A percentile compares a stretch with the other conserved stretches of the same genome.
These are phyloP conservation scores for Lactarius psammicola DNA, from an alignment of 768 basidiomycete species.

Conservation along the genomic window DNA sequence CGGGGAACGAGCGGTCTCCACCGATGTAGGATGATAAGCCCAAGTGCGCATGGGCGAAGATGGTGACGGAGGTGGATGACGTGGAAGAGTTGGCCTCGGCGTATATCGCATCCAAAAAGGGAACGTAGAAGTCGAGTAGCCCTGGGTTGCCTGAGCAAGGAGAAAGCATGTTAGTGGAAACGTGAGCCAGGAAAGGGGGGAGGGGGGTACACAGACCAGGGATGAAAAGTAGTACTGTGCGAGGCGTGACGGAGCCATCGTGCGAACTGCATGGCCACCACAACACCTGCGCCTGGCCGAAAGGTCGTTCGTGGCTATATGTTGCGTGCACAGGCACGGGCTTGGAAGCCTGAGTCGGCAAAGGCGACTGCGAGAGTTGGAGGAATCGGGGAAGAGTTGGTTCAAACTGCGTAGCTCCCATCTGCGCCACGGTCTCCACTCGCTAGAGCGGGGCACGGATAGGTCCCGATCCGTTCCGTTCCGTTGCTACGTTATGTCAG, in stretches of 20 bases:
- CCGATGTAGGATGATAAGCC: slow-evolving; percentile 38
- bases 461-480: not conserved
- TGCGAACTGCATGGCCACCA: slow-evolving; percentile 48
- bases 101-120: slow-evolving; percentile 56
- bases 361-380: slow-evolving; percentile 12
- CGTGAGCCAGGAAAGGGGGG: too few species aligned
- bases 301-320: slow-evolving; percentile 40
- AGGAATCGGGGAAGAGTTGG: slow-evolving; percentile 27
- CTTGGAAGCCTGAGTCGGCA: not conserved
- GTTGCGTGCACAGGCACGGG: slow-evolving; percentile 28
- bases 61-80: slow-evolving; percentile 66
- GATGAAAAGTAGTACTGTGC: slow-evolving; percentile 24
- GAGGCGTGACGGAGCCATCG: not conserved
- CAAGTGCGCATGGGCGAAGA: slow-evolving; percentile 48
- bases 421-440: too few species aligned
- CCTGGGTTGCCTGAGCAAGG: slow-evolving; percentile 50
- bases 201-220: slow-evolving; percentile 15
- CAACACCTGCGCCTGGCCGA: slow-evolving; percentile 47
- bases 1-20: slow-evolving; percentile 45
- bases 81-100: slow-evolving; percentile 33
- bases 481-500: not conserved
- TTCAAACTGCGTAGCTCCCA: too few species aligned
- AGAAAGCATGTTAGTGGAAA: slow-evolving; percentile 29
- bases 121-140: slow-evolving; percentile 61
- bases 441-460: too few species aligned